These are phyloP conservation scores for Aspergillus saccharolyticus DNA, from an alignment of 495 filamentous ascomycete genomes.

Conservation along the genomic window DNA sequence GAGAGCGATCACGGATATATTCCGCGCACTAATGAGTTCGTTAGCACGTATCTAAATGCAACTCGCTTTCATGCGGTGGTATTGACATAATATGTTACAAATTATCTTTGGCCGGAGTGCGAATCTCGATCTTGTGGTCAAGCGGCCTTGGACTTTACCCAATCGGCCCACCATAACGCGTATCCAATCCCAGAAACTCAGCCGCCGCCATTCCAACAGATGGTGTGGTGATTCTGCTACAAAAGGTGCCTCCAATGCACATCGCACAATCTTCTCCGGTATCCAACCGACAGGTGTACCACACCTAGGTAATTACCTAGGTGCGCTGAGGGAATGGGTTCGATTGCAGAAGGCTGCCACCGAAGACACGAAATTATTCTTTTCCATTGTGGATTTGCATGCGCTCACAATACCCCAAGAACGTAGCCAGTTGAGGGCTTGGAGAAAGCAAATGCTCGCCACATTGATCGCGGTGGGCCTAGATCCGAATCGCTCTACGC, in stretches of 20 bases:
- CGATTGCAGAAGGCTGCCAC: slow-evolving; percentile 61
- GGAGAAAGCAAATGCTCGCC: slow-evolving; percentile 70
- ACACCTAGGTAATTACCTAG: slow-evolving; percentile 95
- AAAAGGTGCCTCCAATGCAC: not conserved
- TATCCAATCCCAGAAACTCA: not conserved
- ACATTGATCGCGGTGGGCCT: slow-evolving; percentile 79
- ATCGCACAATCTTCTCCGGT: slow-evolving; percentile 70
- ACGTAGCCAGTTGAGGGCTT: slow-evolving; percentile 48
- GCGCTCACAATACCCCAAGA: slow-evolving; percentile 78
- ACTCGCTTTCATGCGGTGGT: not conserved
- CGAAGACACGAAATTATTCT: slow-evolving; percentile 58
- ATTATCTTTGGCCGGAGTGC: not conserved
- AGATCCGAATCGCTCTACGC: slow-evolving; percentile 63
- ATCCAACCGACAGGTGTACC: slow-evolving; percentile 95
- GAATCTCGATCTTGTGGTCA: not conserved
- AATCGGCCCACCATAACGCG: not conserved
- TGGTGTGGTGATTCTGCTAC: slow-evolving; percentile 8
- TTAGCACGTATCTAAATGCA: not conserved
- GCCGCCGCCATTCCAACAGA: slow-evolving; percentile 4
- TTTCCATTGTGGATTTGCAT: slow-evolving; percentile 87
- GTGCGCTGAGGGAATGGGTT: slow-evolving; percentile 85
- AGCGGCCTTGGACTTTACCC: not conserved
- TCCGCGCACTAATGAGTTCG: not conserved
- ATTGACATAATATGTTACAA: not conserved
- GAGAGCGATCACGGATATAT: not conserved